Conservation (phyloP, 2,329 filamentous ascomycete species). For the Penicillium brevicompactum region DNA sequence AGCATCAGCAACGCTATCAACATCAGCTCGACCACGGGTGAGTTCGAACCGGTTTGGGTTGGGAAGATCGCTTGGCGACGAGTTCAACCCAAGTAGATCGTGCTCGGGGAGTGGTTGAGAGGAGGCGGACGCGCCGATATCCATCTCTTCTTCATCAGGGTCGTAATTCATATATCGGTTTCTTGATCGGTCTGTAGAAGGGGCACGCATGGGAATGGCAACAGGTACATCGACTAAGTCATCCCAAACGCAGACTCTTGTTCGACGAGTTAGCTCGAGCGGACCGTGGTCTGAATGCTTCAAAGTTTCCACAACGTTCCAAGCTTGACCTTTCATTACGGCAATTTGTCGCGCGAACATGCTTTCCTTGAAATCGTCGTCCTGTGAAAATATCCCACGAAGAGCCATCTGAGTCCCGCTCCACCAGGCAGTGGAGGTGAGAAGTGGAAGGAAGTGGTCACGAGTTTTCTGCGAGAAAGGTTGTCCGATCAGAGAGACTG, state of each 20-base stretch:
- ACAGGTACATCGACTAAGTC: conserved; percentile 95
- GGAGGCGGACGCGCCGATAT: conserved; percentile 74
- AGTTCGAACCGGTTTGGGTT: conserved; percentile 77
- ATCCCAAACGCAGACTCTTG: conserved; percentile 96
- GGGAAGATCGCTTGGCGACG: conserved; percentile 63
- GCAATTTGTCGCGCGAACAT: conserved; percentile 99
- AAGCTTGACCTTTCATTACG: conserved; percentile 98
- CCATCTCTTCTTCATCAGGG: conserved; percentile 80
- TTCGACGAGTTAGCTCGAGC: conserved; percentile 84
- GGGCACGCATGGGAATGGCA: conserved; percentile 82
- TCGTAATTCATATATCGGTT: conserved; percentile 58
- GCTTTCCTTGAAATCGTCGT: conserved; percentile 94
- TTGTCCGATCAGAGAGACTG: conserved; percentile 91
- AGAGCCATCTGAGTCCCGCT: conserved; percentile 86
- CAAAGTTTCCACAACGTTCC: conserved; percentile 97
- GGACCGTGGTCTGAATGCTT: conserved; percentile 92
- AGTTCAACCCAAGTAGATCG: conserved; percentile 71
- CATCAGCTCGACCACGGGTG: conserved; percentile 44
- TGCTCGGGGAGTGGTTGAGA: conserved; percentile 52
- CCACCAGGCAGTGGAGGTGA: conserved; percentile 97
- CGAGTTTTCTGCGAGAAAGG: conserved; percentile 93
- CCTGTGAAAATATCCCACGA: conserved; percentile 83
- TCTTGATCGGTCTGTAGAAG: conserved; percentile 80
- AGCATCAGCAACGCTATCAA: conserved; percentile 36
- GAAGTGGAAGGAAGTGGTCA: conserved; percentile 90